phyloP scores from a whole-genome alignment of 495 filamentous ascomycete genomes.

The Melanomma pulvis-pyrius region DNA sequence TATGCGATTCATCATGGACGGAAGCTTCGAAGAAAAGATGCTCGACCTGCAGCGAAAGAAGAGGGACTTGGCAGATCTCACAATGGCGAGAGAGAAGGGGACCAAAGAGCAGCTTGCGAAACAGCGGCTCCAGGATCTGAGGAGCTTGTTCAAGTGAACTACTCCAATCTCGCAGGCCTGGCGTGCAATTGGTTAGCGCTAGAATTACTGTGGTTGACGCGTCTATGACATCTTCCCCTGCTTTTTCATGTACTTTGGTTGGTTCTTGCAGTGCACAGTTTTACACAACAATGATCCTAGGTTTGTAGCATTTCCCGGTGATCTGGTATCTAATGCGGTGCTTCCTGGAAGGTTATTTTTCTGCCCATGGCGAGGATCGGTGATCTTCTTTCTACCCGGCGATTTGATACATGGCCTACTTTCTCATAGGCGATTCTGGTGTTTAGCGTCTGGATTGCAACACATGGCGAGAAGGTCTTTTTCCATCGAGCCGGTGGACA shows the following conservation, averaged over 20 bases:
- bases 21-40: conserved; percentile 94
- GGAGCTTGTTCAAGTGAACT: conserved; percentile 79
- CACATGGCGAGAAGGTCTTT: too few relatives aligned
- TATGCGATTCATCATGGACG: conserved; percentile 81
- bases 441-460: background rate
- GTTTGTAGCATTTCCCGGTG: background rate
- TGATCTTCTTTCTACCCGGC: too few relatives aligned
- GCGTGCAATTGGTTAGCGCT: background rate
- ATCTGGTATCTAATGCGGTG: too few relatives aligned
- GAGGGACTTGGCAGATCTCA: conserved; percentile 80
- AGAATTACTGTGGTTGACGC: background rate
- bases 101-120: conserved; percentile 75
- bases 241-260: background rate
- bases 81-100: conserved; percentile 71
- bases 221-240: background rate
- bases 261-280: background rate
- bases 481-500: too few relatives aligned
- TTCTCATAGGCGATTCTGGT: too few relatives aligned
- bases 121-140: conserved; percentile 76
- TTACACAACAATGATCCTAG: background rate
- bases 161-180: background rate
- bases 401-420: too few relatives aligned
- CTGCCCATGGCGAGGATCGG: too few relatives aligned
- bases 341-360: too few relatives aligned
- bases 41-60: conserved; percentile 87